Evolutionary conservation across 1,284 basidiomycete species (phyloP).

Genomic region (Marasmius sp.): DNA sequence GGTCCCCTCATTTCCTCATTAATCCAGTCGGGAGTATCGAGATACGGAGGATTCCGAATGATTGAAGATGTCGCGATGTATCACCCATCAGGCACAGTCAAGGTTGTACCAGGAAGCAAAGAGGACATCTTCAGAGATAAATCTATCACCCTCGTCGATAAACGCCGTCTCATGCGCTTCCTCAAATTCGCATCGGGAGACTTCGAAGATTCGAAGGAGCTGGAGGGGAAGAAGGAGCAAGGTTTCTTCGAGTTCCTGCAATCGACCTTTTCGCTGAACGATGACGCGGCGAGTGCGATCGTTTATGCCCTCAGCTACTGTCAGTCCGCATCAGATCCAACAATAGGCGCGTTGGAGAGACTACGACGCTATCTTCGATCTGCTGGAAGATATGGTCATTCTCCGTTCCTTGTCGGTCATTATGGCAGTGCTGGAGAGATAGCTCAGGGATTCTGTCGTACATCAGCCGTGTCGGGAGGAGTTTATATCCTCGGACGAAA

Average conservation of each 20-base stretch:
- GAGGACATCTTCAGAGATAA: slow-evolving; percentile 93
- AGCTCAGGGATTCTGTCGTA: slow-evolving; percentile 91
- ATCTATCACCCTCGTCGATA: slow-evolving; percentile 78
- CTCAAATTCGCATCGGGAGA: slow-evolving; percentile 78
- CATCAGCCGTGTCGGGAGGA: slow-evolving; percentile 81
- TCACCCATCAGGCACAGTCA: slow-evolving; percentile 43
- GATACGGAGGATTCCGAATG: slow-evolving; percentile 88
- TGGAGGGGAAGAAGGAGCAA: slow-evolving; percentile 54
- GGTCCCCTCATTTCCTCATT: slow-evolving; percentile 83
- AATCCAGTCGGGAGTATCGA: slow-evolving; percentile 82
- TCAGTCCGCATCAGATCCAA: slow-evolving; percentile 55
- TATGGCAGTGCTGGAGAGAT: slow-evolving; percentile 93
- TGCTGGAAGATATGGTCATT: slow-evolving; percentile 85
- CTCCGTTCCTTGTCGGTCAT: slow-evolving; percentile 90
- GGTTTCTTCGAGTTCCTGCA: slow-evolving; percentile 65
- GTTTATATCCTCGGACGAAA: slow-evolving; percentile 82
- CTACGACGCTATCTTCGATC: slow-evolving; percentile 77
- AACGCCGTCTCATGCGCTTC: slow-evolving; percentile 92
- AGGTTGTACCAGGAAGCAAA: slow-evolving; percentile 85
- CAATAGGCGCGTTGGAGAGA: slow-evolving; percentile 63
- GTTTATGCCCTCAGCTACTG: slow-evolving; percentile 77
- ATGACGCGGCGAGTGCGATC: slow-evolving; percentile 59
- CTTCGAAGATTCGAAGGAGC: slow-evolving; percentile 64
- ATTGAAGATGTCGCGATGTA: slow-evolving; percentile 77
- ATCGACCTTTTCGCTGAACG: slow-evolving; percentile 61